Percentiles rank a stretch among this genome's conserved stretches.
These are phyloP conservation scores for Neofusicoccum sp. DNA, from an alignment of 2,329 filamentous ascomycete species.

Conservation along the genomic window DNA sequence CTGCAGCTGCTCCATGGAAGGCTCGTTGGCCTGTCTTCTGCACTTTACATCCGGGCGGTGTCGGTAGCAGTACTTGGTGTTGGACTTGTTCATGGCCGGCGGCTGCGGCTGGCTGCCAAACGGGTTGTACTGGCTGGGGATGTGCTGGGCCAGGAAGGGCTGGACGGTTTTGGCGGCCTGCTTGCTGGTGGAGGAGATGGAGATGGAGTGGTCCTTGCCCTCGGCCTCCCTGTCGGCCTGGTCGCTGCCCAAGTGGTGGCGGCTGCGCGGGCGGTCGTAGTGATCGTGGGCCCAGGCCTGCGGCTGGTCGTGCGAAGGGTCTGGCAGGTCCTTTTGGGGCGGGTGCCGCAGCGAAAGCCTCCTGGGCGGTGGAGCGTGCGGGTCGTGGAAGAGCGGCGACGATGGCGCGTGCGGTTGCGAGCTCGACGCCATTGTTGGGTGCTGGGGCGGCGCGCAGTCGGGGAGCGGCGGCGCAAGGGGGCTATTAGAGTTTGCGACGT, in stretches of 20 bases:
- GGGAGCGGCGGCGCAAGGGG: constrained; percentile 2
- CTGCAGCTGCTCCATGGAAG: constrained; percentile 93
- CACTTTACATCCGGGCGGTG: constrained; percentile 94
- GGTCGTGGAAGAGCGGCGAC: constrained; percentile 18
- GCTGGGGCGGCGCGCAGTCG: background rate
- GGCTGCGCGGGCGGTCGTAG: constrained; percentile 27
- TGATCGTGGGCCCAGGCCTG: constrained; percentile 30
- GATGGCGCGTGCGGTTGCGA: constrained; percentile 13
- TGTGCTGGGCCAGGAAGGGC: constrained; percentile 87
- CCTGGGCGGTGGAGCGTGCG: constrained; percentile 13
- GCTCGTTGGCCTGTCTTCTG: constrained; percentile 86
- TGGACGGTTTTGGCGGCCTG: constrained; percentile 76
- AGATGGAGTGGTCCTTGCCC: constrained; percentile 34
- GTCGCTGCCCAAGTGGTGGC: constrained; percentile 27
- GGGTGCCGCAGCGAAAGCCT: constrained; percentile 18
- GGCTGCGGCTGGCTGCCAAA: constrained; percentile 46
- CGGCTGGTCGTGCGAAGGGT: background rate
- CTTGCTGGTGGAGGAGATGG: constrained; percentile 50
- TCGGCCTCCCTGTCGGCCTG: constrained; percentile 24
- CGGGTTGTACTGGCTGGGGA: constrained; percentile 83
- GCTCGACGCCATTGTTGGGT: constrained; percentile 11
- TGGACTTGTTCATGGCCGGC: constrained; percentile 52
- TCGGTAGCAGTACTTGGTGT: constrained; percentile 93
- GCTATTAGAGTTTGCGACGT: constrained; percentile 13
- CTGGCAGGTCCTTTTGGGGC: constrained; percentile 8